Base-by-base conservation (phyloP, 805 yeast genomes). In the Saccharomycopsis guyanensis region DNA sequence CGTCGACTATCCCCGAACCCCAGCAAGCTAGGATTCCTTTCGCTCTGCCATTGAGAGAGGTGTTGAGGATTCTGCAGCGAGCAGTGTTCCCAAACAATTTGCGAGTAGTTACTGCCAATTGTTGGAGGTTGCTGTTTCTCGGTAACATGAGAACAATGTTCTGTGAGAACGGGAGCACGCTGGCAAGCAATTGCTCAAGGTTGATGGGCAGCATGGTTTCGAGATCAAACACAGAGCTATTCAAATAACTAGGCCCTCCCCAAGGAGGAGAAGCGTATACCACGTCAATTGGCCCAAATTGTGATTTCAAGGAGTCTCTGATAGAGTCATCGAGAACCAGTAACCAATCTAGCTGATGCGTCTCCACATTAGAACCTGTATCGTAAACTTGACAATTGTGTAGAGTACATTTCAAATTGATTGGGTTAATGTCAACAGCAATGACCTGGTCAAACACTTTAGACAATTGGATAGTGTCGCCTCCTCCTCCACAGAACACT, bases 401-500 rank as follows among this genome's bases (percentile, higher is more conserved):
- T 27, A 64, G 62, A 0, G 89, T 75, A 58, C 94, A 84, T 46
- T 71, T 66, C n/a, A 83, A 59, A 57, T 84, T 82, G 22, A 70
- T 71, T 29, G 70, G 64, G 45, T 78, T 78, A 34, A 66, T 66
- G 56, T 86, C 95, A 1, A 85, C 61, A 2, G 83, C 87, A 31
- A 76, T 73, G 1, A 78, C 82, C 22, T 57, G 55, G 1, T 72
- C 71, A 61, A 85, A 83, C 29, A 58, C 52, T 45, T 67, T 56
- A 40, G 89, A 85, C 60, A 88, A 75, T 55, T 86, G 95, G 19
- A 86, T 82, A 1, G 84, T 66, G 57, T 86, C 86, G 0, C 95
- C 95, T 1, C 95, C 96, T 1, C 88, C 95, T 0, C 96, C 96
- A 53, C 91, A 80, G 55, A 86, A 85, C 2, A 84, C 71, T 57